Percentiles rank a stretch among this genome's conserved stretches.
These are phyloP conservation scores for Geum urbanum DNA, from an alignment of 306 rosid genomes.

Conservation along the genomic window DNA sequence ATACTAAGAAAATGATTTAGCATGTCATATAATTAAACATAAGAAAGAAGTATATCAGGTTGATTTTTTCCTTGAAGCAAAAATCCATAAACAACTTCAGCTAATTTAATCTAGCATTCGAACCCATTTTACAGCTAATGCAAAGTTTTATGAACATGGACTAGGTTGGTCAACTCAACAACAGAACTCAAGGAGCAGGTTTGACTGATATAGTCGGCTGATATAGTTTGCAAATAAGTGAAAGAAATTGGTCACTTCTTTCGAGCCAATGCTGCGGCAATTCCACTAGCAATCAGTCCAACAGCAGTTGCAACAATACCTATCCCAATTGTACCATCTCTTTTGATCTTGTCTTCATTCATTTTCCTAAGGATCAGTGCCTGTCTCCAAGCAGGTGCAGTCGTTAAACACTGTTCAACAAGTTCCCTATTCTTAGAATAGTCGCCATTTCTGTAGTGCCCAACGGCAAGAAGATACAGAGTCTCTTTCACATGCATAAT, in stretches of 20 bases:
- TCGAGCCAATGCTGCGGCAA: constrained; percentile 82
- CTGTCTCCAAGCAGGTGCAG: constrained; percentile 96
- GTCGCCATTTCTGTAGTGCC: constrained; percentile 70
- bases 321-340: constrained; percentile 90
- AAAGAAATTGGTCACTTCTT: constrained; percentile 36
- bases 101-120: neutral
- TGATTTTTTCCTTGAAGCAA: neutral
- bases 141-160: neutral
- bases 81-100: neutral
- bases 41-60: neutral
- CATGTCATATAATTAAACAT: neutral
- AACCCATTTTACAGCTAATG: neutral
- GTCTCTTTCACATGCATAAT: constrained; percentile 67
- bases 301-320: constrained; percentile 88
- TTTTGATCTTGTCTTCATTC: constrained; percentile 65
- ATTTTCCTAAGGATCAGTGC: constrained; percentile 58
- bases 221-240: no score
- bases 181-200: neutral
- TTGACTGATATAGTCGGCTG: no score
- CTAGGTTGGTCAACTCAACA: neutral
- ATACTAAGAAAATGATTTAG: no score
- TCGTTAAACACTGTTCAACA: constrained; percentile 62
- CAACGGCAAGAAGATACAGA: constrained; percentile 86
- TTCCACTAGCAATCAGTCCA: constrained; percentile 75
- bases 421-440: constrained; percentile 63